phyloP scores from a whole-genome alignment of 2,329 filamentous ascomycete genomes.

The Ceratocystis lukuohia region DNA sequence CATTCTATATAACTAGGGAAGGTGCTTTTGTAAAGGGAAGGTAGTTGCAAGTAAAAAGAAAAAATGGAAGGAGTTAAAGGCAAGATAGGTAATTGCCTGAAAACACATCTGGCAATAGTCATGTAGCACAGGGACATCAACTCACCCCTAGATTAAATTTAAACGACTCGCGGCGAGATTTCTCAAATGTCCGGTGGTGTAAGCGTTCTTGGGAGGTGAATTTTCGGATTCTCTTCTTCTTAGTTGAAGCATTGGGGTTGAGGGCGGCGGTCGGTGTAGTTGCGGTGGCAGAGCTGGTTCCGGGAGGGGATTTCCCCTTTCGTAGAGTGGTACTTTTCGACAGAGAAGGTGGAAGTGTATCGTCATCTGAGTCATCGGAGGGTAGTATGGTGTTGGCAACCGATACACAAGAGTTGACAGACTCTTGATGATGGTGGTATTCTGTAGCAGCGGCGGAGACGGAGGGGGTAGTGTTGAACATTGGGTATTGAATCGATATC shows the following conservation, averaged over 20 bases:
- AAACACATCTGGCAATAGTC: not conserved
- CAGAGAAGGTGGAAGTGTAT: not conserved
- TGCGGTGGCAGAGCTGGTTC: too few relatives aligned
- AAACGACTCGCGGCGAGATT: constrained; percentile 31
- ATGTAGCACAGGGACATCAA: constrained; percentile 3
- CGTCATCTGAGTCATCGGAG: not conserved
- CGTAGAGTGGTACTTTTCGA: not conserved
- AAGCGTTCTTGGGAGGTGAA: constrained; percentile 32
- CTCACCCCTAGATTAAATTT: constrained; percentile 29
- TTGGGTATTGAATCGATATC: not conserved
- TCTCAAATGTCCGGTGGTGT: constrained; percentile 30
- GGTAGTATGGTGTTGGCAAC: not conserved
- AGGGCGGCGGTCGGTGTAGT: too few relatives aligned
- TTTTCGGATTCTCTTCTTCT: constrained; percentile 29
- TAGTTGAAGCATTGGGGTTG: not conserved
- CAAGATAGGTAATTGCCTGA: not conserved
- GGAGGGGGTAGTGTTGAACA: not conserved
- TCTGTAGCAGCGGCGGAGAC: not conserved
- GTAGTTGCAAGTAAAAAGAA: not conserved
- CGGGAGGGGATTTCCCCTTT: not conserved
- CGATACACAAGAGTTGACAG: not conserved
- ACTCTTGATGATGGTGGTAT: constrained; percentile 1
- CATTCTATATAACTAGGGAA: not conserved
- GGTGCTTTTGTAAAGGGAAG: too few relatives aligned
- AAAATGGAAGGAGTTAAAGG: not conserved